Evolutionary conservation across 768 basidiomycete species (phyloP).

Genomic region (Naganishia friedmannii): DNA sequence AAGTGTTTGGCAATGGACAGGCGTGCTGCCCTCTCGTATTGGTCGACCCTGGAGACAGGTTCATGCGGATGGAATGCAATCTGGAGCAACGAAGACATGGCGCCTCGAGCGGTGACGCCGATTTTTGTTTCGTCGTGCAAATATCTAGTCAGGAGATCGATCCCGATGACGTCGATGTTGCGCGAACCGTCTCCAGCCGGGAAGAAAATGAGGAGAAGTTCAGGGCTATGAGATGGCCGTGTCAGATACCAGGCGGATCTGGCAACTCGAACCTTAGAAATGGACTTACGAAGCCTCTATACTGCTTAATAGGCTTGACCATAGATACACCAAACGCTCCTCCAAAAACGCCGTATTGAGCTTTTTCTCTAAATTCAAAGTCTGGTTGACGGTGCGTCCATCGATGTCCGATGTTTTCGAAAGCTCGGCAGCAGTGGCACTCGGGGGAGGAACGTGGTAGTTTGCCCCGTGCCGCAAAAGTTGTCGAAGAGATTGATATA

Average conservation of each 20-base stretch:
- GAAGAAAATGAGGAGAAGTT: not conserved
- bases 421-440: too few relatives aligned
- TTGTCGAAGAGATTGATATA: slow-evolving; percentile 64
- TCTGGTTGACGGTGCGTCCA: not conserved
- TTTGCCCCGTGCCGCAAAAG: not conserved
- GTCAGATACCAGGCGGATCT: not conserved
- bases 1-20: slow-evolving; percentile 86
- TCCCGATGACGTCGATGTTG: not conserved
- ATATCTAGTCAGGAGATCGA: not conserved
- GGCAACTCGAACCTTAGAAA: not conserved
- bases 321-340: not conserved
- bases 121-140: not conserved
- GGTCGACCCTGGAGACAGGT: not conserved
- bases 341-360: not conserved
- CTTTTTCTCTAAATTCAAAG: not conserved
- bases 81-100: not conserved
- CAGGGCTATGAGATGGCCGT: not conserved
- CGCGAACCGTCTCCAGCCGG: not conserved
- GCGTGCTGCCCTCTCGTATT: slow-evolving; percentile 64
- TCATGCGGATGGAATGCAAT: not conserved
- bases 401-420: not conserved
- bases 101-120: not conserved
- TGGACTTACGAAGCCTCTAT: not conserved
- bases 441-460: not conserved
- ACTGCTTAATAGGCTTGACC: not conserved